A percentile compares a stretch with the other conserved stretches of the same genome.
phyloP scores from a whole-genome alignment of 441 rosid genomes.

The Gossypium lobatum region DNA sequence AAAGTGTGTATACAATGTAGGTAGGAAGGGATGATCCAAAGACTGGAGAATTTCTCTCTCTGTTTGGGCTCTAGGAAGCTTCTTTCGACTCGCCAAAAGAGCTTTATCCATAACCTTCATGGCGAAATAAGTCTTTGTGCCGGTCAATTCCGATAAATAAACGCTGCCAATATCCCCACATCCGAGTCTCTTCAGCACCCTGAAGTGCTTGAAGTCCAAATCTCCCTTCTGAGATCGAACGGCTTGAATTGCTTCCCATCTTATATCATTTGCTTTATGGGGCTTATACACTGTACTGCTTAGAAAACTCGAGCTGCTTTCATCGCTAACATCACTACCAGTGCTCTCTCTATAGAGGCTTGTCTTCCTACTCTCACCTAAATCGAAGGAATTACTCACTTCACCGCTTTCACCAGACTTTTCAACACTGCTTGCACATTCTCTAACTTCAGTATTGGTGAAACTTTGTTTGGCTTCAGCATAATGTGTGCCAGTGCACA shows the following conservation, averaged over 20 bases:
- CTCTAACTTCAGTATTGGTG: slow-evolving; percentile 63
- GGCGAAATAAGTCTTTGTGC: slow-evolving; percentile 66
- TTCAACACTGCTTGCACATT: slow-evolving; percentile 40
- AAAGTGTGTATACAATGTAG: slow-evolving; percentile 60
- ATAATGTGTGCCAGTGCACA: slow-evolving; percentile 47
- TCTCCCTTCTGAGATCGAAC: slow-evolving; percentile 49
- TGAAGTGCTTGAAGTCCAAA: slow-evolving; percentile 61
- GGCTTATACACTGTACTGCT: slow-evolving; percentile 66
- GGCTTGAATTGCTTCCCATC: slow-evolving; percentile 92
- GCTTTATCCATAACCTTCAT: slow-evolving; percentile 86
- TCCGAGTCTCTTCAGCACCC: slow-evolving; percentile 51
- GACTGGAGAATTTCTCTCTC: slow-evolving; percentile 72
- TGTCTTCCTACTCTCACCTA: slow-evolving; percentile 51
- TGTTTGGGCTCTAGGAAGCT: slow-evolving; percentile 67
- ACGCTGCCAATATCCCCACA: slow-evolving; percentile 89
- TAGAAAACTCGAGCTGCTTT: slow-evolving; percentile 71
- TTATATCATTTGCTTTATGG: slow-evolving; percentile 76
- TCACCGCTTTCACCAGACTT: slow-evolving; percentile 40
- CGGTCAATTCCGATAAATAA: slow-evolving; percentile 67
- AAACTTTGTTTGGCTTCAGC: slow-evolving; percentile 75
- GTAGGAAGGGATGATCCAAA: slow-evolving; percentile 74
- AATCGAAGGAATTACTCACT: slow-evolving; percentile 37
- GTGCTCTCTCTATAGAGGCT: slow-evolving; percentile 74
- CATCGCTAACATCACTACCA: slow-evolving; percentile 77
- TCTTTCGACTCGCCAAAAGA: slow-evolving; percentile 58